phyloP scores from a whole-genome alignment of 768 basidiomycete species.

The Boletellus emodensis region DNA sequence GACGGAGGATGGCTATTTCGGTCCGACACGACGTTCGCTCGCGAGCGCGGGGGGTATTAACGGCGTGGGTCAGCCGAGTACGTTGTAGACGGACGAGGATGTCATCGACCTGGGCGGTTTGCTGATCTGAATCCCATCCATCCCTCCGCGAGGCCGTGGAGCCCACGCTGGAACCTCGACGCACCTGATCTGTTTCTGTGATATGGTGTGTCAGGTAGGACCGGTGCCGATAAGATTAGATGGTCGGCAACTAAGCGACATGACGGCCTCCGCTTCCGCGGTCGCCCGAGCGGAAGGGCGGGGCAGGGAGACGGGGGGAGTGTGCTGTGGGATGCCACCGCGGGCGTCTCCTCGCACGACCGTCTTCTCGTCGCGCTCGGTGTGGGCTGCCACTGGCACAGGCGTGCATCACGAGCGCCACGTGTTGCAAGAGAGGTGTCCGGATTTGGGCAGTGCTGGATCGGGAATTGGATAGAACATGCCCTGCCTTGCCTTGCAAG shows the following conservation, averaged over 20 bases:
- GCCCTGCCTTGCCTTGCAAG: conserved; percentile 32
- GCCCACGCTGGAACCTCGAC: conserved; percentile 28
- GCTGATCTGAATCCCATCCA: conserved; percentile 14
- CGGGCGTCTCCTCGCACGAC: too few relatives aligned
- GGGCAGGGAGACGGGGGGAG: conserved; percentile 7
- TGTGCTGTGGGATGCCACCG: not conserved
- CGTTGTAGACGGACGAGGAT: conserved; percentile 20
- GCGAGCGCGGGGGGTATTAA: conserved; percentile 8
- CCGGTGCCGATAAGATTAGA: conserved; percentile 30
- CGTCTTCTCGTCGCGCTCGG: not conserved
- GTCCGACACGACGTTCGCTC: conserved; percentile 20
- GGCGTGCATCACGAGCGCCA: conserved; percentile 18
- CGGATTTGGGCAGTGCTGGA: conserved; percentile 19
- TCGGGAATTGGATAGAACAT: conserved; percentile 30
- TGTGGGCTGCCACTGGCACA: not conserved
- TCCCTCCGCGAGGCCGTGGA: conserved; percentile 26
- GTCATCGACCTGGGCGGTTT: not conserved
- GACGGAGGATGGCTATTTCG: conserved; percentile 1
- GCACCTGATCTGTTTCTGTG: conserved; percentile 21
- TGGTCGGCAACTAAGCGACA: conserved; percentile 10
- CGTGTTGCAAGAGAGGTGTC: conserved; percentile 28
- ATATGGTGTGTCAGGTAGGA: conserved; percentile 12
- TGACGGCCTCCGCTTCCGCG: conserved; percentile 1
- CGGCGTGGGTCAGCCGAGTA: conserved; percentile 26
- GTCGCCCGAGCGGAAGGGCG: not conserved